Base-by-base conservation (phyloP, 2,329 filamentous ascomycete genomes). In the Juglanconis sp. region DNA sequence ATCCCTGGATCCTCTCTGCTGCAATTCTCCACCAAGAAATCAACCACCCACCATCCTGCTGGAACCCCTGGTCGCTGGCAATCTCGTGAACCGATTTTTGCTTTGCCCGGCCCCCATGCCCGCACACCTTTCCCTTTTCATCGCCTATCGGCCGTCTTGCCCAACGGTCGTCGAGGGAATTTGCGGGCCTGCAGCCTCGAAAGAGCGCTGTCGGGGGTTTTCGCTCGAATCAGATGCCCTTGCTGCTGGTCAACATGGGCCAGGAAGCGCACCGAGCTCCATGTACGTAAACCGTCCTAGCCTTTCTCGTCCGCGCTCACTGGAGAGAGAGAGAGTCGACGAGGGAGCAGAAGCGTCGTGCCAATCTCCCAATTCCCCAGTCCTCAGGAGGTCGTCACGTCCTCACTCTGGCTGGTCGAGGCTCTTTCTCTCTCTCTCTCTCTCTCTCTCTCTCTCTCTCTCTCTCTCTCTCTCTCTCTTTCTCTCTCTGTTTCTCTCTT, bases 151-250 rank as follows among this genome's bases (percentile, higher is more conserved):
- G 70, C 71, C 72, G 68, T 69, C 75, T 73, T 74, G 70, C 71
- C 77, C 76, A 79, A 79, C 77, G 76, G 74, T 72, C 71, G 76
- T 77, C 72, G 76, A 75, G 72, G 76, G 75, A 75, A 73, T 71
- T 58, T 75, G 74, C 74, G 77, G 77, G 74, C 68, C 77, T 66
- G 62, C 67, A 65, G 65, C 67, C 68, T 67, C 67, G 70, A 66
- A 73, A 71, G 70, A 67, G 30, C 5, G 65, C 58, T 67, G 65
- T 78, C 77, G 76, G 76, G 79, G 74, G 73, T 76, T 79, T 75
- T 72, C 48, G 71, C 70, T 73, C 73, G 74, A 74, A 76, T 77
- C 73, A 75, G 70, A 70, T 68, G 67, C 69, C 71, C 73, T 69
- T 74, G 72, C 71, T 73, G 67, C 70, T 69, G 68, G 71, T 71